These are phyloP conservation scores for Gelatoporia subvermispora DNA, from an alignment of 768 basidiomycete genomes.

Conservation along the genomic window DNA sequence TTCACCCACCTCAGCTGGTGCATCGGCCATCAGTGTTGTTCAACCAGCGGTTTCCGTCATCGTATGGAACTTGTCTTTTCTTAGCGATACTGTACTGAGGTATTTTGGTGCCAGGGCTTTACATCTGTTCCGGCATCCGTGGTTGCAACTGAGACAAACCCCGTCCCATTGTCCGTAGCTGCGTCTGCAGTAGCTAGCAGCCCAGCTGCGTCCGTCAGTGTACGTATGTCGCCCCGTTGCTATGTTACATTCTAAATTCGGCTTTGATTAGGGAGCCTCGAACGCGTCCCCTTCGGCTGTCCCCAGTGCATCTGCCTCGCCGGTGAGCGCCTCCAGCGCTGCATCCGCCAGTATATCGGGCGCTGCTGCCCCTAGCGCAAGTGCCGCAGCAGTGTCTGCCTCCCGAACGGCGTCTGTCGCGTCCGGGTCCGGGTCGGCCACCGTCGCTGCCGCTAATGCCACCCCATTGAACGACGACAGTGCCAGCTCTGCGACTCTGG, in stretches of 20 bases:
- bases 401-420: slow-evolving; percentile 5
- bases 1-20: slow-evolving; percentile 12
- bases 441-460: slow-evolving; percentile 9
- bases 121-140: slow-evolving; percentile 13
- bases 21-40: slow-evolving; percentile 12
- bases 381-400: slow-evolving; percentile 1
- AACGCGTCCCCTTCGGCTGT: slow-evolving; percentile 7
- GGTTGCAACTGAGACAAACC: slow-evolving; percentile 9
- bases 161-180: slow-evolving; percentile 6
- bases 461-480: neutral
- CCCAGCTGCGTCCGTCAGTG: slow-evolving; percentile 4
- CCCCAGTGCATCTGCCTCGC: neutral
- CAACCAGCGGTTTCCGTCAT: too few species aligned
- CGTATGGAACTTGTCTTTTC: neutral
- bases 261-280: neutral
- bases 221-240: neutral
- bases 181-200: slow-evolving; percentile 1
- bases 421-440: slow-evolving; percentile 7
- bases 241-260: neutral
- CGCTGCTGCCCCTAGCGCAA: slow-evolving; percentile 1
- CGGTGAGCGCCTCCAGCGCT: slow-evolving; percentile 12
- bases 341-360: slow-evolving; percentile 13
- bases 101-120: neutral
- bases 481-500: slow-evolving; percentile 7
- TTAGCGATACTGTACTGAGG: too few species aligned